Conservation (phyloP, 768 basidiomycete species). For the Tulasnella sp. region DNA sequence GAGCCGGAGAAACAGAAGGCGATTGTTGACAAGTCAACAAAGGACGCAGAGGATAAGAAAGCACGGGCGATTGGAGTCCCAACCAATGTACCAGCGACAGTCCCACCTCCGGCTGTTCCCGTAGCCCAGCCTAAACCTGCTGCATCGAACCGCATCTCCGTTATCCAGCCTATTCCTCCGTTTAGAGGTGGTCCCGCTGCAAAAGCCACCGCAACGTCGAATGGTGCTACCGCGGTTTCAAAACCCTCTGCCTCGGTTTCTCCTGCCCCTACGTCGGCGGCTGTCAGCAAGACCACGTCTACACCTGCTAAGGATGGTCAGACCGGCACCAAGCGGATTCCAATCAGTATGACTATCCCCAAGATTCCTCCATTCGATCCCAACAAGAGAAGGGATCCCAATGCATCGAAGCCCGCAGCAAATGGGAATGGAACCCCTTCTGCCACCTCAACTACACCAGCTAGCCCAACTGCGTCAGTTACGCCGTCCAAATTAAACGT, state of each 20-base stretch:
- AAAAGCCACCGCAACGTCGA: constrained; percentile 24
- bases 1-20: constrained; percentile 80
- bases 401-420: constrained; percentile 26
- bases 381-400: constrained; percentile 26
- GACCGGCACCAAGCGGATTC: constrained; percentile 18
- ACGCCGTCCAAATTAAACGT: constrained; percentile 63
- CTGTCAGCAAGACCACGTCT: constrained; percentile 8
- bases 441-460: constrained; percentile 31
- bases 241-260: constrained; percentile 31
- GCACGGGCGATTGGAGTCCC: constrained; percentile 53
- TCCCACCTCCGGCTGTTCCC: neutral
- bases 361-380: constrained; percentile 86
- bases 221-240: constrained; percentile 26
- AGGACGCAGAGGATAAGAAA: constrained; percentile 50
- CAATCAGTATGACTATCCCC: constrained; percentile 66
- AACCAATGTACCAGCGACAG: neutral
- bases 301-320: constrained; percentile 19
- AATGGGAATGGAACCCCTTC: constrained; percentile 24
- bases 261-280: constrained; percentile 18
- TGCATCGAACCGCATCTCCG: neutral
- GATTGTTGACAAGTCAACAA: constrained; percentile 64
- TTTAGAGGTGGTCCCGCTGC: constrained; percentile 17
- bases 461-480: constrained; percentile 37
- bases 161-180: constrained; percentile 9
- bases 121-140: neutral